These are phyloP conservation scores for Escallonia herrerae DNA, from an alignment of 129 eudicot species.

Conservation along the genomic window DNA sequence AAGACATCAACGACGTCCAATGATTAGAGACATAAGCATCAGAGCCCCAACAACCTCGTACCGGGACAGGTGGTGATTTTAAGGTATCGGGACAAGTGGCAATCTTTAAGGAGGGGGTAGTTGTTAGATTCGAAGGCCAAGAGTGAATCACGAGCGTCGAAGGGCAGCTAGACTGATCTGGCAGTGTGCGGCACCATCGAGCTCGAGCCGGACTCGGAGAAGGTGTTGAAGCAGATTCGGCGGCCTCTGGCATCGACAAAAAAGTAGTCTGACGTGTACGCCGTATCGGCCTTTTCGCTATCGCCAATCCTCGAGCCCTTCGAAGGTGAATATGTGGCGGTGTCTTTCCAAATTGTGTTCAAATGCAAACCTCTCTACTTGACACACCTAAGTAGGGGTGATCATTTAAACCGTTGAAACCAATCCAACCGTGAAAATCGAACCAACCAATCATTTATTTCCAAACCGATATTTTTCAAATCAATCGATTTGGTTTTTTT, in stretches of 20 bases:
- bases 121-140: conserved; percentile 10
- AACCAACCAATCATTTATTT: no score
- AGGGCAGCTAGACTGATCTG: not conserved
- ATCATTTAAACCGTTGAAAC: no score
- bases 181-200: conserved; percentile 3
- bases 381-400: no score
- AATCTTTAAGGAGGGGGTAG: conserved; percentile 21
- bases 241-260: not conserved
- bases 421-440: no score
- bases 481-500: no score
- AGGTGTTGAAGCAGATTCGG: conserved; percentile 9
- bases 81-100: not conserved
- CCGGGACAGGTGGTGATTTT: conserved; percentile 31
- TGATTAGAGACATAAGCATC: not conserved
- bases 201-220: conserved; percentile 4
- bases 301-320: no score
- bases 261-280: conserved; percentile 18
- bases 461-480: no score
- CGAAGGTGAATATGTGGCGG: no score
- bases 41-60: not conserved
- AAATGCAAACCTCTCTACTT: no score
- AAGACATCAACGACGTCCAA: conserved; percentile 6
- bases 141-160: not conserved
- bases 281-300: conserved; percentile 32
- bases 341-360: no score